Conservation (phyloP, 2,329 filamentous ascomycete genomes). For the Cercospora zeina region DNA sequence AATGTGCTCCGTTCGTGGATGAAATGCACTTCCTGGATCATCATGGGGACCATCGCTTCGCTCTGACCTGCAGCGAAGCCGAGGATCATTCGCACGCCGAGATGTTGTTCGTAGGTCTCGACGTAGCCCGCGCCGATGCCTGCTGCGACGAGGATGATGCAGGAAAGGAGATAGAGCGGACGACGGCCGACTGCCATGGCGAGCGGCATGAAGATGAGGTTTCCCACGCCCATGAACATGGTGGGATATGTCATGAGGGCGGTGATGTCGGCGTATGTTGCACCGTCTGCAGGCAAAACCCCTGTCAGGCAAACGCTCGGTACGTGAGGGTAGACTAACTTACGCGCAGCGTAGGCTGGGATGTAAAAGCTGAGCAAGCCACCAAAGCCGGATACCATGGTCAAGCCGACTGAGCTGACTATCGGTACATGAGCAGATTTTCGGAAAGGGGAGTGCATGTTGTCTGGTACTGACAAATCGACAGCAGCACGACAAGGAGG, state of each 20-base stretch:
- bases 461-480: conserved; percentile 30
- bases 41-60: conserved; percentile 34
- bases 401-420: conserved; percentile 46
- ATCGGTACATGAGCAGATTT: neutral
- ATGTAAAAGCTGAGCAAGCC: conserved; percentile 48
- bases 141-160: conserved; percentile 35
- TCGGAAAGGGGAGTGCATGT: neutral
- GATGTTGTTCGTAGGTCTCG: conserved; percentile 30
- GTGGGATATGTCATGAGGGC: conserved; percentile 40
- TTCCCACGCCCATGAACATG: conserved; percentile 40
- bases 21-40: conserved; percentile 47
- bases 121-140: conserved; percentile 34
- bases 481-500: conserved; percentile 35
- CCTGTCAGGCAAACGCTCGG: neutral
- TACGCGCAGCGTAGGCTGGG: conserved; percentile 40
- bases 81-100: conserved; percentile 38
- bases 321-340: neutral
- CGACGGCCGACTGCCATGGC: conserved; percentile 40
- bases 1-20: conserved; percentile 48
- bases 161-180: conserved; percentile 38
- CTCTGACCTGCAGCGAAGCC: conserved; percentile 38
- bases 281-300: conserved; percentile 32
- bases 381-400: conserved; percentile 47
- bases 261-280: conserved; percentile 45
- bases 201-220: conserved; percentile 43